Percentiles rank a stretch among this genome's conserved stretches.
Conservation (phyloP, 306 rosid species). For the Prunus kanzakura region DNA sequence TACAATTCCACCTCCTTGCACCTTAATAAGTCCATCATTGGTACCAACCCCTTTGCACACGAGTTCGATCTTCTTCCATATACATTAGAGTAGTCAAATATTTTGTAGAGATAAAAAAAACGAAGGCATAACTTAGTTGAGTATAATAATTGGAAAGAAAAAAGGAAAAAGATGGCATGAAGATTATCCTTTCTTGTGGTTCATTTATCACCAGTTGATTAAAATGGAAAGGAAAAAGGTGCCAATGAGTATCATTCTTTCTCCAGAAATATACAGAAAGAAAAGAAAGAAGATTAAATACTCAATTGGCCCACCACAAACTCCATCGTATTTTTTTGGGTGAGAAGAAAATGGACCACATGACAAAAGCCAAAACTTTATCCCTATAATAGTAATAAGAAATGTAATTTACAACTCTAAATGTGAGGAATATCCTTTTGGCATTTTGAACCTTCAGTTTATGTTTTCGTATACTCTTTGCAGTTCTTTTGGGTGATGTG, state of each 20-base stretch:
- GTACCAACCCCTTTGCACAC: too few species aligned
- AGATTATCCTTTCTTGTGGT: not conserved
- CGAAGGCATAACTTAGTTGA: not conserved
- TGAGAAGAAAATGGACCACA: not conserved
- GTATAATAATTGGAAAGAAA: not conserved
- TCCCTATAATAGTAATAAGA: not conserved
- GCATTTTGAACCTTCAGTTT: constrained; percentile 3
- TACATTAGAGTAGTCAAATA: too few species aligned
- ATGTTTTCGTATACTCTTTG: not conserved
- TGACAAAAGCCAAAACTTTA: not conserved
- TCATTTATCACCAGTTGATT: too few species aligned
- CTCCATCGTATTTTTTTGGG: not conserved
- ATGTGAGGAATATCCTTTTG: constrained; percentile 24
- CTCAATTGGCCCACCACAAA: not conserved
- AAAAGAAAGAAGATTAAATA: not conserved
- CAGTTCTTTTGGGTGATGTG: constrained; percentile 8
- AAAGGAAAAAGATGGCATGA: too few species aligned
- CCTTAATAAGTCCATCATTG: accelerated
- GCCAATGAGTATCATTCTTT: not conserved
- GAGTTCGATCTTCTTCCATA: too few species aligned
- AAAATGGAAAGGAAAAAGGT: not conserved
- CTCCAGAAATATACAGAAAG: not conserved
- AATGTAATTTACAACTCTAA: not conserved
- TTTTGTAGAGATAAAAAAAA: too few species aligned
- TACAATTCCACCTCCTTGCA: accelerated